Base-by-base conservation (phyloP, 805 yeast species). In the Cyberlindnera samutprakarnensis region DNA sequence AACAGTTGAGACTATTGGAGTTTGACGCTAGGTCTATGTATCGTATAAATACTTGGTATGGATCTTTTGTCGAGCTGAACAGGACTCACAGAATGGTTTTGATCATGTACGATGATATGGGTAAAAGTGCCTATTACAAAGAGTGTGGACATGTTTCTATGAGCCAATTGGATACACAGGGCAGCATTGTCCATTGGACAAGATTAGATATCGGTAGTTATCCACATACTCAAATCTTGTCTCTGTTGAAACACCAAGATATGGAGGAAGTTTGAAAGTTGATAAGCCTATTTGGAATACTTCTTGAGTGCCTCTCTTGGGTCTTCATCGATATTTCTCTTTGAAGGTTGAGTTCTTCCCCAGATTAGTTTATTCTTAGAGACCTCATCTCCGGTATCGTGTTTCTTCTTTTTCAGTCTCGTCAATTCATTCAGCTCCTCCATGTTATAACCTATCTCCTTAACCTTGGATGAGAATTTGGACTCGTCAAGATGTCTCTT, bases 401-500 rank as follows among this genome's bases (percentile, higher is more conserved):
- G 19, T 17, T 30, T 32, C 10, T 26, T 27, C 17, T 37, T 36
- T 33, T 39, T 43, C 2, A 43, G 30, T 30, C 29, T 35, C 7
- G 38, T 35, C 10, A 43, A 19, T 14, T 37, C 35, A 12, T 30
- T 31, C 4, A 47, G 27, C 27, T 47, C 51, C 2, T 38, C 36
- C 41, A 43, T 38, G 30, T 47, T 47, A 22, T 38, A 45, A 3
- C 39, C 45, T 5, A 23, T 27, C 14, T 35, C 38, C 5, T 24
- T n/a, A 4, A 33, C 24, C 4, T 21, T 41, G 5, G 36, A 33
- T 1, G 39, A 30, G 2, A 33, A 23, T n/a, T 28, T 23, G n/a
- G 32, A 37, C 2, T 44, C 45, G 18, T 39, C 46, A 7, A 39
- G 8, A 12, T 32, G 42, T 25, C 42, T 37, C 28, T 39, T 47